Conservation (phyloP, 1,139 yeast genomes). For the Candida tetrigidarum region DNA sequence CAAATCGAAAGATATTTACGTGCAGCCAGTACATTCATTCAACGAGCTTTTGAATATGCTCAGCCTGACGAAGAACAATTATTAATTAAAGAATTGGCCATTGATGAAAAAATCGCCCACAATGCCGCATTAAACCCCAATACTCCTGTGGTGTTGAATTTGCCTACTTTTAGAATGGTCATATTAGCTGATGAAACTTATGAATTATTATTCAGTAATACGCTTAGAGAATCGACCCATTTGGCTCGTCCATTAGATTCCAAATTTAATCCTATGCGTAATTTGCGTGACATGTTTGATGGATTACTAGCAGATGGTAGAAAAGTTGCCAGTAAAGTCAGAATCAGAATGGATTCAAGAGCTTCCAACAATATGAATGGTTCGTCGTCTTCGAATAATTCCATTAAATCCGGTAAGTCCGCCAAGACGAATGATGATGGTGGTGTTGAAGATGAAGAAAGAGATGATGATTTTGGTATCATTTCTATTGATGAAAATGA, state of each 20-base stretch:
- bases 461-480: constrained; percentile 53
- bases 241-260: constrained; percentile 58
- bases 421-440: constrained; percentile 16
- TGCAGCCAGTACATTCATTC: constrained; percentile 86
- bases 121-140: constrained; percentile 85
- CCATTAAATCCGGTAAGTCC: constrained; percentile 30
- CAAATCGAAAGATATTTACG: constrained; percentile 83
- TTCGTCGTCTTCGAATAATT: constrained; percentile 29
- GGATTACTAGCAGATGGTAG: constrained; percentile 91
- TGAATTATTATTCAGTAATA: constrained; percentile 76
- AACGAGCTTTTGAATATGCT: constrained; percentile 90
- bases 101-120: constrained; percentile 47
- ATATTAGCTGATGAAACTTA: constrained; percentile 91
- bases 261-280: constrained; percentile 52
- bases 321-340: constrained; percentile 86
- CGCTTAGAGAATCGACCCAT: constrained; percentile 69
- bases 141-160: constrained; percentile 72
- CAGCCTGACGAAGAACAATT: constrained; percentile 62
- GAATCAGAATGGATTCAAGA: constrained; percentile 83
- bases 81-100: constrained; percentile 39
- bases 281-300: constrained; percentile 86
- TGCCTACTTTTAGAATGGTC: constrained; percentile 96
- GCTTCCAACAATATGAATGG: constrained; percentile 28
- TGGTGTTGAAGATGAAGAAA: constrained; percentile 47
- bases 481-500: constrained; percentile 51